Conservation (phyloP, 2,329 filamentous ascomycete genomes). For the Periconia digitata region DNA sequence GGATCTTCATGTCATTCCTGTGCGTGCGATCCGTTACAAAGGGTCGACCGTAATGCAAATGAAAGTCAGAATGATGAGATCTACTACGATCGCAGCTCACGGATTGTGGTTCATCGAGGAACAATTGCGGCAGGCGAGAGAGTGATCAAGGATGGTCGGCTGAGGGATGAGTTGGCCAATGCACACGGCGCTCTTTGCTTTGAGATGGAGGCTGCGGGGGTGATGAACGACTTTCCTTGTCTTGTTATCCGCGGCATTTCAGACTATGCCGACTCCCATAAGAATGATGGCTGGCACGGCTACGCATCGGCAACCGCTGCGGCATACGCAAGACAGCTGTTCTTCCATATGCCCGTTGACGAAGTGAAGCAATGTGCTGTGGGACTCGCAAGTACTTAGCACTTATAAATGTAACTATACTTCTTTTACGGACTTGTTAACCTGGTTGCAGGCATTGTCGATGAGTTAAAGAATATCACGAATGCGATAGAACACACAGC, state of each 20-base stretch:
- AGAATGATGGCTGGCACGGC: slow-evolving; percentile 12
- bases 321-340: slow-evolving; percentile 14
- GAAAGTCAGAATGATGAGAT: not conserved
- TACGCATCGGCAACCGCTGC: slow-evolving; percentile 15
- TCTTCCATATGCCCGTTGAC: slow-evolving; percentile 3
- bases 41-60: not conserved
- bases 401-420: not conserved
- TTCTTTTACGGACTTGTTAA: not conserved
- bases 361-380: not conserved
- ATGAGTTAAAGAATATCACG: too few species aligned
- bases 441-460: too few species aligned
- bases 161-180: slow-evolving; percentile 2
- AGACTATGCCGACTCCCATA: slow-evolving; percentile 11
- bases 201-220: not conserved
- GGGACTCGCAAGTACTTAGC: too few species aligned
- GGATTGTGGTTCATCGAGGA: slow-evolving; percentile 17
- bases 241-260: slow-evolving; percentile 17
- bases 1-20: not conserved
- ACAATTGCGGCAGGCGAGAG: not conserved
- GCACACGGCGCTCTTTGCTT: slow-evolving; percentile 1
- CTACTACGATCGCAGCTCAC: slow-evolving; percentile 27
- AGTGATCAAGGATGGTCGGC: slow-evolving; percentile 2
- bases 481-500: too few species aligned
- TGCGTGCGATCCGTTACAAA: not conserved
- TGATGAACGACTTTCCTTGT: slow-evolving; percentile 21